Evolutionary conservation across 176 grass and related monocot genomes (phyloP).

Genomic region (Saccharum spontaneum): DNA sequence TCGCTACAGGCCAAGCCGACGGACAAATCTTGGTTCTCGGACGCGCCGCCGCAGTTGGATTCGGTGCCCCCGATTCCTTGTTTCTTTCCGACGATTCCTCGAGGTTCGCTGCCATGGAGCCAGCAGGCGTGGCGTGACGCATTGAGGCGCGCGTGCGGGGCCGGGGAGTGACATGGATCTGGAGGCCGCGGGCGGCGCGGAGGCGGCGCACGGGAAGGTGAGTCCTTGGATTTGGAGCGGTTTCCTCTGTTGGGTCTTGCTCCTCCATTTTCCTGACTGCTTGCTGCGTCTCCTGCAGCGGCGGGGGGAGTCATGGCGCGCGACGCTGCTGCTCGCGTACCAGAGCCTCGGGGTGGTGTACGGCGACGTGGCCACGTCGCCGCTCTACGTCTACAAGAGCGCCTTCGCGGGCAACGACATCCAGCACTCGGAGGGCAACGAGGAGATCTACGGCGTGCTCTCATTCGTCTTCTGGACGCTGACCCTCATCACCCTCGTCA

Average conservation of each 20-base stretch:
- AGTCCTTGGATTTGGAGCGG: conserved; percentile 9
- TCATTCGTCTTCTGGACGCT: conserved; percentile 99
- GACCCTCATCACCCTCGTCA: conserved; percentile 83
- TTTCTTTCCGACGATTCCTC: conserved; percentile 25
- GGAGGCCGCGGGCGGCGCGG: conserved; percentile 41
- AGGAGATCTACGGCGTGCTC: conserved; percentile 98
- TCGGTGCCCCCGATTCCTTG: conserved; percentile 5
- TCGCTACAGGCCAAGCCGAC: conserved; percentile 35
- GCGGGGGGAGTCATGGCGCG: conserved; percentile 72
- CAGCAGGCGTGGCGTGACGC: conserved; percentile 22
- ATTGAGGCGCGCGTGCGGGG: conserved; percentile 31
- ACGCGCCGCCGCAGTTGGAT: conserved; percentile 23
- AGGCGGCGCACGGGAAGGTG: conserved; percentile 47
- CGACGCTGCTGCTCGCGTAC: conserved; percentile 76
- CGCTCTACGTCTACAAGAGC: conserved; percentile 94
- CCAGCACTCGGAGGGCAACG: conserved; percentile 80
- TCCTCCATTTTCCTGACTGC: neutral
- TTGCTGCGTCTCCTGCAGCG: neutral
- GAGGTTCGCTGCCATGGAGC: conserved; percentile 27
- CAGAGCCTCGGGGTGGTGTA: conserved; percentile 97
- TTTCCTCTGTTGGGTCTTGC: neutral
- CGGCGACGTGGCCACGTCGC: conserved; percentile 93
- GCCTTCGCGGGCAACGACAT: conserved; percentile 88
- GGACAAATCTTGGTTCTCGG: conserved; percentile 41
- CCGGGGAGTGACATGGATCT: conserved; percentile 48